These are phyloP conservation scores for Penicillium concentricum DNA, from an alignment of 2,329 filamentous ascomycete genomes.

Conservation along the genomic window DNA sequence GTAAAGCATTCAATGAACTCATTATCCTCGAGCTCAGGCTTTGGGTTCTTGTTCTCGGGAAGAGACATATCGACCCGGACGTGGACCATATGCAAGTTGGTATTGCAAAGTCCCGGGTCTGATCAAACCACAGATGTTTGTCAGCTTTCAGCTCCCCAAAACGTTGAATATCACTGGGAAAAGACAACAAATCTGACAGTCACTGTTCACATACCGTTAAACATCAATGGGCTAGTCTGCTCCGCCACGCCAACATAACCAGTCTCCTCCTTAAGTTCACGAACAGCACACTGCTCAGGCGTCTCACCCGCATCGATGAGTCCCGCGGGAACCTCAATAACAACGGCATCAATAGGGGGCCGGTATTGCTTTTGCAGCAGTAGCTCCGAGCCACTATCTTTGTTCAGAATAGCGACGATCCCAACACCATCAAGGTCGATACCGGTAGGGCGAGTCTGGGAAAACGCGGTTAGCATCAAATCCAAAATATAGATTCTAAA, in stretches of 20 bases:
- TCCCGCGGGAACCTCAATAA: conserved; percentile 61
- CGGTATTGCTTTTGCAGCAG: conserved; percentile 61
- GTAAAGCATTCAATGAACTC: conserved; percentile 82
- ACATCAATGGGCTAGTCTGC: conserved; percentile 45
- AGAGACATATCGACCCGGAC: conserved; percentile 68
- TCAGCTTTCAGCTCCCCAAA: neutral
- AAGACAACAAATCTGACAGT: neutral
- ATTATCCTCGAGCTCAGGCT: conserved; percentile 71
- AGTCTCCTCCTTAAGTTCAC: conserved; percentile 63
- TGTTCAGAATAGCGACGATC: conserved; percentile 58
- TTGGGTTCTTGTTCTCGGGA: conserved; percentile 66
- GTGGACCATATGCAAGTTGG: conserved; percentile 60
- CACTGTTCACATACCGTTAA: conserved; percentile 36
- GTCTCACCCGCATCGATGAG: conserved; percentile 59
- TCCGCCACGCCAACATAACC: conserved; percentile 56
- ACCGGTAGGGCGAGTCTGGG: conserved; percentile 49
- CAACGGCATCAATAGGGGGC: conserved; percentile 57
- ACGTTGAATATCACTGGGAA: neutral
- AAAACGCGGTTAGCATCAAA: conserved; percentile 11
- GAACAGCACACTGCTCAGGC: conserved; percentile 55
- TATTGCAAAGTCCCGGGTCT: conserved; percentile 53
- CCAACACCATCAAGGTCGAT: conserved; percentile 58
- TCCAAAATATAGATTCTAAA: neutral
- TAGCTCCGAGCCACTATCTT: conserved; percentile 50
- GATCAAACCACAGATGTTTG: neutral